phyloP scores from a whole-genome alignment of 805 yeast genomes.

The Hanseniaspora thailandica region DNA sequence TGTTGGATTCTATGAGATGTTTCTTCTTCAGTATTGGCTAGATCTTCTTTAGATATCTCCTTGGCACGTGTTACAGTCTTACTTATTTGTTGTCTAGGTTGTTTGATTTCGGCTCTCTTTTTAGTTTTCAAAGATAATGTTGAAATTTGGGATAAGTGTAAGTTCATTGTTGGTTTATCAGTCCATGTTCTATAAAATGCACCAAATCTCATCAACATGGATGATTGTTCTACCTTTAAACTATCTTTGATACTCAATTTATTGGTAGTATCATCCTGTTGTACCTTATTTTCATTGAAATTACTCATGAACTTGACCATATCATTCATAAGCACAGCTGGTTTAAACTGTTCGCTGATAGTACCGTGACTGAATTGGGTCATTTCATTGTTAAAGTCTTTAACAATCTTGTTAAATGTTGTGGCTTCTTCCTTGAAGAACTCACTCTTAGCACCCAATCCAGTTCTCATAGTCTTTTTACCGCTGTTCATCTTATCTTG shows the following conservation, averaged over 20 bases:
- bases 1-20: slow-evolving; percentile 54
- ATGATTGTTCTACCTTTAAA: neutral
- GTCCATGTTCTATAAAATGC: slow-evolving; percentile 13
- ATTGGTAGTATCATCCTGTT: neutral
- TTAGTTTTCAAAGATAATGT: slow-evolving; percentile 19
- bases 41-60: slow-evolving; percentile 40
- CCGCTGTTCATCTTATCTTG: slow-evolving; percentile 5
- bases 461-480: neutral
- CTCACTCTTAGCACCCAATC: slow-evolving; percentile 14
- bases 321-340: slow-evolving; percentile 5
- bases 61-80: slow-evolving; percentile 42
- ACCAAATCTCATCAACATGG: slow-evolving; percentile 9
- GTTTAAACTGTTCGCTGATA: slow-evolving; percentile 1
- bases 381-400: slow-evolving; percentile 9
- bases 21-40: slow-evolving; percentile 42
- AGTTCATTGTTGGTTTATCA: neutral
- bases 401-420: slow-evolving; percentile 7
- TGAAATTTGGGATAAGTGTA: slow-evolving; percentile 4
- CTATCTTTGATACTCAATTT: neutral
- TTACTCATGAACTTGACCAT: slow-evolving; percentile 5
- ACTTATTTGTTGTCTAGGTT: neutral
- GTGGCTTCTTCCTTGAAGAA: slow-evolving; percentile 13
- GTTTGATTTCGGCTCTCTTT: slow-evolving; percentile 29
- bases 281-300: neutral
- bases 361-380: slow-evolving; percentile 3